Percentiles rank a stretch among this genome's conserved stretches.
Conservation (phyloP, 2,329 filamentous ascomycete genomes). For the Myriangium duriaei region DNA sequence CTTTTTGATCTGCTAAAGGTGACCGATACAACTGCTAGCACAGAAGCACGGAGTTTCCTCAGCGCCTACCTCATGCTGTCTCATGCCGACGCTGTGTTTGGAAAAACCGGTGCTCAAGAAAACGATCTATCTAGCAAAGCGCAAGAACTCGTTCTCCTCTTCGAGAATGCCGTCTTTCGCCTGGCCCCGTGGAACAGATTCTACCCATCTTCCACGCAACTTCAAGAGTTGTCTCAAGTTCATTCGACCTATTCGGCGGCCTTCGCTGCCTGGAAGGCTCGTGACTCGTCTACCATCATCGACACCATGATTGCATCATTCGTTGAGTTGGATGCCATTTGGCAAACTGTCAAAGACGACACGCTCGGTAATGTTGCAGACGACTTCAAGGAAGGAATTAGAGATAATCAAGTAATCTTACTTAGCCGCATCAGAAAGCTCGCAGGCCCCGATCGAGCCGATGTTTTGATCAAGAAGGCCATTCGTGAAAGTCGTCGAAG, state of each 20-base stretch:
- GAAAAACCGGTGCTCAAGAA: constrained; percentile 56
- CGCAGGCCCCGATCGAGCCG: constrained; percentile 58
- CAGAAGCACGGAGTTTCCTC: constrained; percentile 64
- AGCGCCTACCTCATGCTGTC: constrained; percentile 70
- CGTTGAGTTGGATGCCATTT: constrained; percentile 71
- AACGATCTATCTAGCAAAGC: constrained; percentile 67
- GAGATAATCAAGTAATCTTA: constrained; percentile 67
- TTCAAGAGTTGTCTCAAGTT: constrained; percentile 51
- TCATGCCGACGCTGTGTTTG: constrained; percentile 66
- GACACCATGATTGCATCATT: constrained; percentile 81
- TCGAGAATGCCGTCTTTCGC: constrained; percentile 59
- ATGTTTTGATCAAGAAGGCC: constrained; percentile 60
- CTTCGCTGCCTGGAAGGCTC: constrained; percentile 73
- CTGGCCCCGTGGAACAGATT: constrained; percentile 55
- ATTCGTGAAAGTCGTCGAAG: constrained; percentile 58
- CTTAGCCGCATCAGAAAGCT: constrained; percentile 70
- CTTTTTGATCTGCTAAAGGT: constrained; percentile 50
- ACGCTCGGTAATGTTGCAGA: constrained; percentile 60
- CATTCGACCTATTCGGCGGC: constrained; percentile 66
- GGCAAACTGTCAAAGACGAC: constrained; percentile 69
- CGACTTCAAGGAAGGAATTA: constrained; percentile 68
- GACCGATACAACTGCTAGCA: constrained; percentile 49
- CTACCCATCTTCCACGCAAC: constrained; percentile 49
- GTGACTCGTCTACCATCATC: constrained; percentile 64
- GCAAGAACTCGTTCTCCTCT: constrained; percentile 62